Conservation (phyloP, 106 monocot species). For the Agapanthus africanus region DNA sequence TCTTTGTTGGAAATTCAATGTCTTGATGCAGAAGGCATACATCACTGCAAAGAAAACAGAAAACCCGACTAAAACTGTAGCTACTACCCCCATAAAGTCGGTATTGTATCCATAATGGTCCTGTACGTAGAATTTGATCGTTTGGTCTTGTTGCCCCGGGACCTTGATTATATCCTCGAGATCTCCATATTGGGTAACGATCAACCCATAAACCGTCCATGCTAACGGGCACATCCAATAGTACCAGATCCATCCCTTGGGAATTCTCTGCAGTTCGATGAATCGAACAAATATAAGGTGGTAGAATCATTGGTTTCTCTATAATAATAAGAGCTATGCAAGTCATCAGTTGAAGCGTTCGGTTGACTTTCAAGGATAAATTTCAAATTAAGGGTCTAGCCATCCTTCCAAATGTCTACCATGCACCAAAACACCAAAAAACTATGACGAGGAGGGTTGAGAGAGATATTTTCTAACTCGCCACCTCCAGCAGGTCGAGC, state of each 20-base stretch:
- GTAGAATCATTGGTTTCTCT: background rate
- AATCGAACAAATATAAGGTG: background rate
- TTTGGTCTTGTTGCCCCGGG: conserved; percentile 31
- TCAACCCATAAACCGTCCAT: conserved; percentile 90
- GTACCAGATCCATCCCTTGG: conserved; percentile 95
- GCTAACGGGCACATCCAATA: conserved; percentile 92
- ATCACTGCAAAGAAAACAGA: conserved; percentile 76
- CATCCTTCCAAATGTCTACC: too few species aligned
- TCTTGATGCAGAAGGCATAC: conserved; percentile 75
- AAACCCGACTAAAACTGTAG: conserved; percentile 47
- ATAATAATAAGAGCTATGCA: background rate
- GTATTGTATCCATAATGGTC: conserved; percentile 56
- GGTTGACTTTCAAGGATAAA: background rate
- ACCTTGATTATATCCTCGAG: conserved; percentile 40
- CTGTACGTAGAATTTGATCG: conserved; percentile 45
- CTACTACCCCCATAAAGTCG: conserved; percentile 66
- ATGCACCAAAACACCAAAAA: too few species aligned
- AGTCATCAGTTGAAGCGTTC: background rate
- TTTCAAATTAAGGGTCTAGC: background rate
- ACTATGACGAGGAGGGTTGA: too few species aligned
- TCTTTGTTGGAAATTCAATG: conserved; percentile 81
- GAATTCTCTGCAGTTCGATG: conserved; percentile 64
- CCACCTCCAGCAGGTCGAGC: too few species aligned
- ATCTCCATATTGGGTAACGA: conserved; percentile 75
- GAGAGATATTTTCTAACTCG: too few species aligned